These are phyloP conservation scores for Debaryomyces tyrocola DNA, from an alignment of 805 yeast species.

Conservation along the genomic window DNA sequence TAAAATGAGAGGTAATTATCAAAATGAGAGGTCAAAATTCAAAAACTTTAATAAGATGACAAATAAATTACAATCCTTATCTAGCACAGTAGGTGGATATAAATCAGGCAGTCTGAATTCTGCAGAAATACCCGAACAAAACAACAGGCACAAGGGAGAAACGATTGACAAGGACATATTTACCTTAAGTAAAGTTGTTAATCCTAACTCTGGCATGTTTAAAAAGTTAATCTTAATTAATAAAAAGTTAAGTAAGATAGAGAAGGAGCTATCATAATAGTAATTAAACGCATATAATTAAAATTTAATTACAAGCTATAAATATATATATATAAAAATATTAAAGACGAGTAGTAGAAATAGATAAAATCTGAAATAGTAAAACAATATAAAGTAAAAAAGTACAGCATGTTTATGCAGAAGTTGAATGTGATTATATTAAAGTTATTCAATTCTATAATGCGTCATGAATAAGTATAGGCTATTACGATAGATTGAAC, in stretches of 20 bases:
- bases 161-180: conserved; percentile 8
- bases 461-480: neutral
- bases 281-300: neutral
- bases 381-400: neutral
- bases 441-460: neutral
- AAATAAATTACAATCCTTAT: conserved; percentile 6
- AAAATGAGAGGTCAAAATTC: conserved; percentile 13
- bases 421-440: neutral
- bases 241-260: conserved; percentile 18
- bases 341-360: neutral
- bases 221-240: conserved; percentile 22
- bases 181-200: conserved; percentile 16
- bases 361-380: conserved; percentile 1
- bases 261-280: conserved; percentile 11
- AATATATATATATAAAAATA: neutral
- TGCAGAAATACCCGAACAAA: neutral
- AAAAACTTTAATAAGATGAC: conserved; percentile 13
- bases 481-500: neutral
- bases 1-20: conserved; percentile 21
- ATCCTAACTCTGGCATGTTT: conserved; percentile 26
- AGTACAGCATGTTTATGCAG: neutral
- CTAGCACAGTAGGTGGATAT: neutral
- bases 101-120: neutral
- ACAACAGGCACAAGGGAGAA: neutral
- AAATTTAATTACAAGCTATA: neutral